Evolutionary conservation across 306 rosid species (phyloP), one percentile per base, ranked within the genome.

Genomic region (Pyrus communis): DNA sequence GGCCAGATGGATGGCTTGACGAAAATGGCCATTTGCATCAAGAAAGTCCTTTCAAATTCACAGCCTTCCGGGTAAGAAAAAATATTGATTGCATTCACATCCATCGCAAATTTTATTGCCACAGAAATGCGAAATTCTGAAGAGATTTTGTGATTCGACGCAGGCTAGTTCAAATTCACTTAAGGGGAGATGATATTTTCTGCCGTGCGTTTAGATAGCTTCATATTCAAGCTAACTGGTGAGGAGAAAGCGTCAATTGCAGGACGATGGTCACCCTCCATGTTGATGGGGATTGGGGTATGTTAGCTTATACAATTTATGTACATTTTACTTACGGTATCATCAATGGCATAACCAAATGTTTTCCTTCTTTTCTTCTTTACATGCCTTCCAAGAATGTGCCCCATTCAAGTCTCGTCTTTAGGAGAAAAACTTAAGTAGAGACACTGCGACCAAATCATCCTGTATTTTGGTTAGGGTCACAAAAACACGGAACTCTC

Each of bases 1-100:
- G 70, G 28, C 85, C 83, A 0, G 77, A 81, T 60, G 71, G 85
- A 72, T 85, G 85, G 88, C 65, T 84, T 8, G 19, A 81, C 25
- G 25, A 45, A 77, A 75, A 78, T 35, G 83, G 88, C 14, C 68
- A 35, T 6, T 72, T 79, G 46, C 68, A 70, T 67, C 75, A 77
- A 12, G 85, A 85, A 42, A 85, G 79, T 67, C 69, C 77, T 54
- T 82, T 60, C 72, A 81, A 76, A 58, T 75, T 82, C 74, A 85
- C 74, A 28, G 84, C 84, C 22, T 78, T 85, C 71, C 79, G 78
- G 67, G 85, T 79, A 23, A 72, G 54, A 27, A 62, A 63, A 7
- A 18, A 31, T 63, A 2, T 19, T 14, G 43, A 17, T 35, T 14
- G 14, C 42, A 33, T 45, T 33, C 2, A 65, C 40, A 27, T 4